Evolutionary conservation across 305 asterid genomes (phyloP).

Genomic region (Fraxinus albicans): DNA sequence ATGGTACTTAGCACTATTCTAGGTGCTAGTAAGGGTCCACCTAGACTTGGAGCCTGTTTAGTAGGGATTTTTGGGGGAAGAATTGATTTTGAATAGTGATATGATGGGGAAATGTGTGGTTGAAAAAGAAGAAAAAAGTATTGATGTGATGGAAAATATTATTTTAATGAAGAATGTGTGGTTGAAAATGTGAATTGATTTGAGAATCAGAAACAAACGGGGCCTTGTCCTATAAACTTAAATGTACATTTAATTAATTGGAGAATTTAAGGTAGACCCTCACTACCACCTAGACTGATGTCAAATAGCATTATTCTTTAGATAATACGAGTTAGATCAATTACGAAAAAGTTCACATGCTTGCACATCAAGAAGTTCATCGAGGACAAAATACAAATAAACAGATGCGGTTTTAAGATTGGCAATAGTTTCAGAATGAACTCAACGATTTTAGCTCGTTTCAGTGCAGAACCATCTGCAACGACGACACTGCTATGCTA

Average conservation of each 20-base stretch:
- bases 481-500: background rate
- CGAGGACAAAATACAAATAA: background rate
- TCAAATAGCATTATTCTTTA: background rate
- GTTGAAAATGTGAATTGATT: no score
- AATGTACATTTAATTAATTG: background rate
- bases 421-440: background rate
- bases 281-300: background rate
- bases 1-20: no score
- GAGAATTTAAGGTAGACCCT: background rate
- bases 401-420: background rate
- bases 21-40: background rate
- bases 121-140: no score
- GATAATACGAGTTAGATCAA: background rate
- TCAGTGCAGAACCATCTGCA: background rate
- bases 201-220: no score
- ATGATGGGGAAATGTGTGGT: no score
- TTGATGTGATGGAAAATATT: no score
- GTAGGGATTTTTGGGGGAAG: no score
- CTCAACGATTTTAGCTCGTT: background rate
- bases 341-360: background rate
- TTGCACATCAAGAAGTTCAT: background rate
- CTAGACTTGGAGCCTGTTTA: no score
- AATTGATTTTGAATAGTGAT: no score
- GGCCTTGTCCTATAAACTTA: background rate
- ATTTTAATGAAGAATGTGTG: no score